Evolutionary conservation across 2,329 filamentous ascomycete species (phyloP).

Genomic region (Alternaria metachromatica): DNA sequence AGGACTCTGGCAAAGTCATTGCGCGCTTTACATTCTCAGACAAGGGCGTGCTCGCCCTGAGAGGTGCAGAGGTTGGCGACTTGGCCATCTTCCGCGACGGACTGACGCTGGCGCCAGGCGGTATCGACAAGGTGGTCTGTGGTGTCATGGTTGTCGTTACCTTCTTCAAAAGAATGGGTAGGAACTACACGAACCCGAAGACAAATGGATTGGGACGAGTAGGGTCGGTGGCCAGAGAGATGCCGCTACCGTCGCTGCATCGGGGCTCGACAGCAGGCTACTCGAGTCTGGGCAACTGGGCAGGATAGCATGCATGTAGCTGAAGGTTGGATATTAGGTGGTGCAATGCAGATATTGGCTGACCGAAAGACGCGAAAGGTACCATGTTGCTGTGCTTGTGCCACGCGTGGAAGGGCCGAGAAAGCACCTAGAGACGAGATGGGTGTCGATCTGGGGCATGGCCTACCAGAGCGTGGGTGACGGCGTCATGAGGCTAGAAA

Average conservation of each 20-base stretch:
- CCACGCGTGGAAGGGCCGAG: slow-evolving; percentile 9
- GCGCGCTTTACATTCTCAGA: slow-evolving; percentile 42
- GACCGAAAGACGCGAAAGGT: neutral
- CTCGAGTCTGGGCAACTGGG: slow-evolving; percentile 4
- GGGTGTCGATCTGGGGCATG: neutral
- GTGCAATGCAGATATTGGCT: neutral
- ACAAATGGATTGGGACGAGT: slow-evolving; percentile 10
- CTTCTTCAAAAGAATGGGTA: slow-evolving; percentile 40
- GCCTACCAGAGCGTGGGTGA: neutral
- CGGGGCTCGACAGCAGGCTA: slow-evolving; percentile 13
- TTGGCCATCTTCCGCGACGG: slow-evolving; percentile 34
- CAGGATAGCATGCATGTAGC: neutral
- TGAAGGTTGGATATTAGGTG: neutral
- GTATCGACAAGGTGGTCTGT: slow-evolving; percentile 36
- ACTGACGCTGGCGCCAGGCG: slow-evolving; percentile 29
- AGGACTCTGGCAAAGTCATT: slow-evolving; percentile 23
- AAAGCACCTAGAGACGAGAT: neutral
- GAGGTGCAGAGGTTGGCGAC: slow-evolving; percentile 39
- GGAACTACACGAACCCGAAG: slow-evolving; percentile 25
- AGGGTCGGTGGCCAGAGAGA: slow-evolving; percentile 17
- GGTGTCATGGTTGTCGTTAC: slow-evolving; percentile 34
- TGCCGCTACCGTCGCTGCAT: slow-evolving; percentile 9
- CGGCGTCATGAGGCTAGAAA: neutral
- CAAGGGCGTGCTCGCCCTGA: slow-evolving; percentile 31
- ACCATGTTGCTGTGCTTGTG: neutral